Base-by-base conservation (phyloP, 164 flowering plant genomes). In the Stephania yunnanensis region DNA sequence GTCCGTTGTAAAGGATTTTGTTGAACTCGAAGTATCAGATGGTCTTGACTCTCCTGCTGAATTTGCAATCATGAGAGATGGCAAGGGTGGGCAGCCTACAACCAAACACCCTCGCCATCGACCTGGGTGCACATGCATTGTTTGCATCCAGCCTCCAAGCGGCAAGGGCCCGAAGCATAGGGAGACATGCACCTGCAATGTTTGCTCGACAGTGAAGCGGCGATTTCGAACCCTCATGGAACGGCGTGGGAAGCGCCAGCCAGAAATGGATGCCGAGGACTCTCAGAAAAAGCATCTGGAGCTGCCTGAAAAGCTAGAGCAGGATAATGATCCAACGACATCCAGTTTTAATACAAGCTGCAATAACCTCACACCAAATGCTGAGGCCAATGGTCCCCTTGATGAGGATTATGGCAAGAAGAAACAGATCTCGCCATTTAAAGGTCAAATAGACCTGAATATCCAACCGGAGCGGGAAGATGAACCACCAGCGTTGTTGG, bases 61-160 rank as follows among this genome's bases (percentile, higher is more conserved):
- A 79, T 76, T 90, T 64, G 97, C 97, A 48, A 85, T 91, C 71
- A 84, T 86, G 42, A 71, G 58, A 76, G 74, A 76, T 68, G 85
- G 84, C n/a, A 90, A 85, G 76, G 74, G 76, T n/a, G 64, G 80
- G 19, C 91, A 89, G 75, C 80, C 90, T 69, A 81, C 91, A 72
- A 89, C 93, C 30, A 90, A 81, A 83, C 97, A 94, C 79, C 98
- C 98, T 1, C 89, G 95, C 44, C 98, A 95, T 77, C 89, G 86
- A 76, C 88, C 90, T 68, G 98, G 97, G 31, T 94, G 98, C 75
- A 63, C 95, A 20, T 94, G 98, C 89, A 94, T 94, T 72, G 98
- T 92, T 50, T 94, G 98, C 86, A 91, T 94, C 77, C 98, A 94
- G 79, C 94, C 96, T 11, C 97, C 98, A 10, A 94, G 97, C 75